Evolutionary conservation across 177 flowering plant species (phyloP).

Genomic region (Vitis hybrid): DNA sequence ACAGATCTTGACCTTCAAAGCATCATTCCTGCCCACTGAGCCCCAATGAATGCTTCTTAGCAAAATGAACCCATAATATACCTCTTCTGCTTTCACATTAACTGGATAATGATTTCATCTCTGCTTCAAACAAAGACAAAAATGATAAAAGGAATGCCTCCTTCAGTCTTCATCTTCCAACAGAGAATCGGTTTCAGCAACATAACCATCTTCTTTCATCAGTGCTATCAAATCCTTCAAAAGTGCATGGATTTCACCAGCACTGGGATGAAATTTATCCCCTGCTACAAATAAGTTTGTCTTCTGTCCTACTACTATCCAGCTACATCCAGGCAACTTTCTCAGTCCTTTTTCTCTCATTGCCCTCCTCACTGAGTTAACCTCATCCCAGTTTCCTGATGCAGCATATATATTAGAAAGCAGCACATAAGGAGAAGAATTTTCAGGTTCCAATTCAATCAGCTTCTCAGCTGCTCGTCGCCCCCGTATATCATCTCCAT

Average conservation of each 20-base stretch:
- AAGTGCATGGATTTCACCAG: constrained; percentile 40
- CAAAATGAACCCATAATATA: background rate
- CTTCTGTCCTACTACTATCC: constrained; percentile 60
- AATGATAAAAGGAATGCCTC: background rate
- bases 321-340: constrained; percentile 83
- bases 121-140: background rate
- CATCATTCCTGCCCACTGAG: background rate
- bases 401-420: constrained; percentile 77
- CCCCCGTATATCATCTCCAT: constrained; percentile 71
- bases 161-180: constrained; percentile 9
- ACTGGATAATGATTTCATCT: background rate
- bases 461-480: constrained; percentile 65
- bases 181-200: constrained; percentile 17
- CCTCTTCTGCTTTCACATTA: background rate
- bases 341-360: constrained; percentile 69
- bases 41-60: background rate
- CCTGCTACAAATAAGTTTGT: constrained; percentile 69
- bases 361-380: constrained; percentile 51
- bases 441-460: constrained; percentile 68
- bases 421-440: constrained; percentile 71
- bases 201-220: constrained; percentile 42
- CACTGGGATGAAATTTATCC: constrained; percentile 54
- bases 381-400: constrained; percentile 69
- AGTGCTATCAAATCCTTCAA: constrained; percentile 42
- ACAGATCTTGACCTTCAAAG: background rate